A percentile compares a stretch with the other conserved stretches of the same genome.
phyloP scores from a whole-genome alignment of 2,329 filamentous ascomycete genomes.

The Sclerotinia subarctica region DNA sequence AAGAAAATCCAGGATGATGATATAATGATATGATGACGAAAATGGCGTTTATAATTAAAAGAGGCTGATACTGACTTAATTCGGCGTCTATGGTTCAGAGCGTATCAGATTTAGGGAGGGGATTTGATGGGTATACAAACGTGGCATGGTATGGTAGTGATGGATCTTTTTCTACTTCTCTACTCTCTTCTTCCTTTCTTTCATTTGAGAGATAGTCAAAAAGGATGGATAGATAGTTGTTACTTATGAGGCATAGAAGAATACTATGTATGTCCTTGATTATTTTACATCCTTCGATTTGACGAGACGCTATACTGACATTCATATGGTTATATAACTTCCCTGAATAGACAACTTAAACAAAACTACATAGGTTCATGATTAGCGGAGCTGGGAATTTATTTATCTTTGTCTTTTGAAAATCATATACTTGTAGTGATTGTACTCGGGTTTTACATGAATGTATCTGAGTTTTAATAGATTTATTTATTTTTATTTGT shows the following conservation, averaged over 20 bases:
- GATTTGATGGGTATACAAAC: neutral
- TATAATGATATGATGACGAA: neutral
- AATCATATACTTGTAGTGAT: too few relatives aligned
- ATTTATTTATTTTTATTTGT: too few relatives aligned
- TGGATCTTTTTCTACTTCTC: neutral
- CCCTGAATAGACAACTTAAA: too few relatives aligned
- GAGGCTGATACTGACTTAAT: neutral
- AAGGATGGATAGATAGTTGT: neutral
- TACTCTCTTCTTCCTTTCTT: neutral
- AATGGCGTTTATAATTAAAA: slow-evolving; percentile 5
- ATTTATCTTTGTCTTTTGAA: too few relatives aligned
- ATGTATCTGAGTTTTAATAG: too few relatives aligned
- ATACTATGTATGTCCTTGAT: neutral
- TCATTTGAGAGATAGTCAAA: neutral
- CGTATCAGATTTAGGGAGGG: neutral
- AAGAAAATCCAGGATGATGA: neutral
- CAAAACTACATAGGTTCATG: too few relatives aligned
- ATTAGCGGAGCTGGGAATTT: too few relatives aligned
- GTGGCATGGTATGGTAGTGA: neutral
- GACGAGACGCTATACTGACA: too few relatives aligned
- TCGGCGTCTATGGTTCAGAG: slow-evolving; percentile 2
- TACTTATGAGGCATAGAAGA: neutral
- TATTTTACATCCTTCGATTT: too few relatives aligned
- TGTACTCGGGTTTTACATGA: too few relatives aligned
- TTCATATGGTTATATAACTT: neutral